phyloP scores from a whole-genome alignment of 2,329 filamentous ascomycete species.

The Pseudophaeomoniella oleicola region DNA sequence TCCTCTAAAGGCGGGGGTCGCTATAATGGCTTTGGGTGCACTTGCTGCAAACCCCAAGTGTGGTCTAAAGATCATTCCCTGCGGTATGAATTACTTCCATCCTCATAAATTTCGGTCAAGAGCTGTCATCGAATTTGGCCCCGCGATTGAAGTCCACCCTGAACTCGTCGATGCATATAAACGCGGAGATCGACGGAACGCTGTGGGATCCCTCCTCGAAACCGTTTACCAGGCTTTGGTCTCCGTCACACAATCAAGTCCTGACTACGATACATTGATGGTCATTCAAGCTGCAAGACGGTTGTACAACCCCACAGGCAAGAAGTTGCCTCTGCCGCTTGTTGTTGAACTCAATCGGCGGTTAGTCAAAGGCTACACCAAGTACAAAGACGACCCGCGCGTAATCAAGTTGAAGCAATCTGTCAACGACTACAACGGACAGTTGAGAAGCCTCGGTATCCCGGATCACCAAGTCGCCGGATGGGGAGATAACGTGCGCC shows the following conservation, averaged over 20 bases:
- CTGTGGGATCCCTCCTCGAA: constrained; percentile 72
- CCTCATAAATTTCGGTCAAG: constrained; percentile 95
- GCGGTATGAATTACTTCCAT: constrained; percentile 99
- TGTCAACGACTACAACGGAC: constrained; percentile 73
- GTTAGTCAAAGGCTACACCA: constrained; percentile 78
- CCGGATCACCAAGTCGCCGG: constrained; percentile 80
- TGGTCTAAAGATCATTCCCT: constrained; percentile 85
- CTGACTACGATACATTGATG: constrained; percentile 94
- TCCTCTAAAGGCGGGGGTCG: constrained; percentile 88
- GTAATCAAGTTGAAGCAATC: constrained; percentile 61
- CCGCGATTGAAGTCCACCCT: constrained; percentile 67
- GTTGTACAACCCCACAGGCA: constrained; percentile 86
- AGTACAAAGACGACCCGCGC: constrained; percentile 80
- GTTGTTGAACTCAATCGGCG: constrained; percentile 90
- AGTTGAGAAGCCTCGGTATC: constrained; percentile 71
- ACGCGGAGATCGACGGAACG: constrained; percentile 67
- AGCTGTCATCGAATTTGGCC: constrained; percentile 89
- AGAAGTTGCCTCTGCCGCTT: constrained; percentile 80
- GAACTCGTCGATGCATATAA: constrained; percentile 79
- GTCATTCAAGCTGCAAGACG: constrained; percentile 76
- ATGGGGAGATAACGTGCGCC: constrained; percentile 51
- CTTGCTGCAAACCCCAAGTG: constrained; percentile 74
- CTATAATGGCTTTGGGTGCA: constrained; percentile 91
- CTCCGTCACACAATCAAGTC: constrained; percentile 79
- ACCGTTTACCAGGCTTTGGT: constrained; percentile 73